Percentiles rank a stretch among this genome's conserved stretches.
These are phyloP conservation scores for Melastoma malabathricum DNA, from an alignment of 345 rosid species.

Conservation along the genomic window DNA sequence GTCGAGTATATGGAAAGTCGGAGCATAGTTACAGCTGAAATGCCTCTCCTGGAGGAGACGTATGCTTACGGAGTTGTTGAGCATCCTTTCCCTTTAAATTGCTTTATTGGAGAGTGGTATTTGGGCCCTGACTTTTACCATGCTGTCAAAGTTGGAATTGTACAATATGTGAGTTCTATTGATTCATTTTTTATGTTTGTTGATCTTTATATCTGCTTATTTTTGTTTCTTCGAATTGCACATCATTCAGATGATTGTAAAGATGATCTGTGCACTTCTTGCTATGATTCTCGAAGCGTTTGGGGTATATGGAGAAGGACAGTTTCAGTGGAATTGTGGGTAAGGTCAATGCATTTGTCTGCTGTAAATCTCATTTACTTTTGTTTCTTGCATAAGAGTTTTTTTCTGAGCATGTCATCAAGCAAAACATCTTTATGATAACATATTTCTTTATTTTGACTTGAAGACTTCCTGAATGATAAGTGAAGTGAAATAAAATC, in stretches of 20 bases:
- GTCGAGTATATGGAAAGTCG: conserved; percentile 90
- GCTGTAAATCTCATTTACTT: no score
- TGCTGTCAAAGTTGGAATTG: conserved; percentile 95
- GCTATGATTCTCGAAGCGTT: conserved; percentile 89
- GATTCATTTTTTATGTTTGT: conserved; percentile 4
- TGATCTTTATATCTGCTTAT: conserved; percentile 1
- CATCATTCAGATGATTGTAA: conserved; percentile 71
- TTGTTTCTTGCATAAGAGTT: no score
- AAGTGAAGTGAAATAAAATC: no score
- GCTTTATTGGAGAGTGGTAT: conserved; percentile 61
- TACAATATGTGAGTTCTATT: conserved; percentile 70
- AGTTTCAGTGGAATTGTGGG: conserved; percentile 95
- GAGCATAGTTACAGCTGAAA: conserved; percentile 43
- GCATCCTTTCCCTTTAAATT: conserved; percentile 86
- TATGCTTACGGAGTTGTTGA: conserved; percentile 81
- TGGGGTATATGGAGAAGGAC: conserved; percentile 98
- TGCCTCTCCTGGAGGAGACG: conserved; percentile 79
- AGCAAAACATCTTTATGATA: no score
- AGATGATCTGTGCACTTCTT: conserved; percentile 80
- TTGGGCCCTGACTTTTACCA: conserved; percentile 86
- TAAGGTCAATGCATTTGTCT: conserved; percentile 12
- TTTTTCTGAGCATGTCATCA: no score
- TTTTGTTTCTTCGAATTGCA: conserved; percentile 7
- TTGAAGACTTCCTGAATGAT: no score
- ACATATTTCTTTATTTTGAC: no score